These are phyloP conservation scores for Elsinoe ampelina DNA, from an alignment of 2,329 filamentous ascomycete genomes.

Conservation along the genomic window DNA sequence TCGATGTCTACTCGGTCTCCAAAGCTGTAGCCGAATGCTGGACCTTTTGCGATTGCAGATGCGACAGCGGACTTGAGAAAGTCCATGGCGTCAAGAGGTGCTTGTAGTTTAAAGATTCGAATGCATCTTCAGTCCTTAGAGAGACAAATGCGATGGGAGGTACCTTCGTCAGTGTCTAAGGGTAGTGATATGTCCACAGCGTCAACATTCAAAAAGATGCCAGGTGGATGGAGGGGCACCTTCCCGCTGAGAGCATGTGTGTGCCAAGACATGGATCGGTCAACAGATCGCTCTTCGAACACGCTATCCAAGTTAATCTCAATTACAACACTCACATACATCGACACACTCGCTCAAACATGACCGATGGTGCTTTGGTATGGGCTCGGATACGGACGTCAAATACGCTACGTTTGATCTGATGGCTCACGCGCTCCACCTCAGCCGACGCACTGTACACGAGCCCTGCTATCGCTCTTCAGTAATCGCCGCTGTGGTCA, in stretches of 20 bases:
- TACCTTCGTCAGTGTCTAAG: too few species aligned
- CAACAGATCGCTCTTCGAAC: background rate
- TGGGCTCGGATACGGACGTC: too few species aligned
- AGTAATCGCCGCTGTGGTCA: too few species aligned
- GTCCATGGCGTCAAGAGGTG: conserved; percentile 39
- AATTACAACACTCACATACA: too few species aligned
- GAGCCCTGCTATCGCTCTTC: too few species aligned
- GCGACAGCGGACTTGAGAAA: conserved; percentile 97
- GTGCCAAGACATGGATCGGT: background rate
- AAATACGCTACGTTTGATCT: too few species aligned
- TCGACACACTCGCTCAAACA: background rate
- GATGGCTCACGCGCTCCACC: too few species aligned
- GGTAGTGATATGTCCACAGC: conserved; percentile 12
- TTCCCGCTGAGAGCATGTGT: background rate
- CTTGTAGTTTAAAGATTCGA: too few species aligned
- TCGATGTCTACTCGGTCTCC: conserved; percentile 88
- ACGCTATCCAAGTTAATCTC: background rate
- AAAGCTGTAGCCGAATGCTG: conserved; percentile 84
- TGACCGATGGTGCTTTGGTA: too few species aligned
- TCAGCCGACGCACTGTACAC: too few species aligned
- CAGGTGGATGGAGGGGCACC: background rate
- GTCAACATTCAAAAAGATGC: background rate
- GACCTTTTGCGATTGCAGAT: conserved; percentile 90
- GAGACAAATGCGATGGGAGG: too few species aligned
- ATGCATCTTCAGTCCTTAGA: too few species aligned